Percentiles rank a stretch among this genome's conserved stretches.
Evolutionary conservation across 2,329 filamentous ascomycete genomes (phyloP).

Genomic region (Fusarium sp.): DNA sequence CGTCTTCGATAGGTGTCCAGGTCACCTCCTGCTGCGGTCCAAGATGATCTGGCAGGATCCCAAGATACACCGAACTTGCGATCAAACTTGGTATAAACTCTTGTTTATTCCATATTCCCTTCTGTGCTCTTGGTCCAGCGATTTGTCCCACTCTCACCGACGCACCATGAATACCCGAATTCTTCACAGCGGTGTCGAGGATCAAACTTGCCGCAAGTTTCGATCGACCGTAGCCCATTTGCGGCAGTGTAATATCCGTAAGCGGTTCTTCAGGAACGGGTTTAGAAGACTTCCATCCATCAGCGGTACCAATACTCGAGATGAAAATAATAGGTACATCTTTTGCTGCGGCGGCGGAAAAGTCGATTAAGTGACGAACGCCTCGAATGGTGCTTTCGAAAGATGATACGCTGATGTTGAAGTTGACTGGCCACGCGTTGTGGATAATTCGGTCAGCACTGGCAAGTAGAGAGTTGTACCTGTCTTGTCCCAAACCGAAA

Average conservation of each 20-base stretch:
- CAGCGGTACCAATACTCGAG: not conserved
- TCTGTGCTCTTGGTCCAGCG: not conserved
- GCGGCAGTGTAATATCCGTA: not conserved
- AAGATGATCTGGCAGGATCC: not conserved
- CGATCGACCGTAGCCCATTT: not conserved
- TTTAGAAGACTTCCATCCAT: not conserved
- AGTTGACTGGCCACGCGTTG: constrained; percentile 20
- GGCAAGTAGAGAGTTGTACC: not conserved
- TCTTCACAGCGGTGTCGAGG: not conserved
- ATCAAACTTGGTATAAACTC: constrained; percentile 12
- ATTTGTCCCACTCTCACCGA: constrained; percentile 7
- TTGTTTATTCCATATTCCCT: constrained; percentile 8
- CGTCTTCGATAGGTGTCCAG: not conserved
- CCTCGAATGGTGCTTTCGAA: not conserved
- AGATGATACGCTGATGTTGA: constrained; percentile 9
- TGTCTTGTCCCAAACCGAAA: not conserved
- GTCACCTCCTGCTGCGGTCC: not conserved
- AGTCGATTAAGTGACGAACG: not conserved
- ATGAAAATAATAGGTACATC: not conserved
- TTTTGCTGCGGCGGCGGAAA: not conserved
- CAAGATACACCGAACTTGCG: constrained; percentile 6
- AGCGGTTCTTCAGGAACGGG: not conserved
- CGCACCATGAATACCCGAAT: rapidly evolving
- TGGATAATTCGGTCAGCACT: not conserved
- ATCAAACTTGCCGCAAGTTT: not conserved